Conservation (phyloP, 352 stramenopile genomes). For the Globisporangium megalacanthum region DNA sequence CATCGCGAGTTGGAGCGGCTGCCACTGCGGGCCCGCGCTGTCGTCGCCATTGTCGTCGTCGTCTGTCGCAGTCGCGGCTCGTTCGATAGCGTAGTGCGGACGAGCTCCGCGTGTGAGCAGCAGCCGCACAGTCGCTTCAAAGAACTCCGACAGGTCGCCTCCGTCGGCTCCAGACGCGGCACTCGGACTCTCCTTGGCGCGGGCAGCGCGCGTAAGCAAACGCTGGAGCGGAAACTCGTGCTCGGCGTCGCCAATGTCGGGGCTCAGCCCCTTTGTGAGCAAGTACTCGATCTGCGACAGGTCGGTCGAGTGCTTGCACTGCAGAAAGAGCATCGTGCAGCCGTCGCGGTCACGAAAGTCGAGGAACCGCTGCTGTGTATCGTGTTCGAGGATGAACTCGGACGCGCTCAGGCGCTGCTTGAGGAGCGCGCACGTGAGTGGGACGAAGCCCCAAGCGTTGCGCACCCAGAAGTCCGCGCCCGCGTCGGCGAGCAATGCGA, state of each 20-base stretch:
- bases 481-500: conserved; percentile 45
- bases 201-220: conserved; percentile 36
- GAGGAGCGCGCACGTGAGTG: conserved; percentile 59
- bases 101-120: conserved; percentile 44
- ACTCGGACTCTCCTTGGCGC: conserved; percentile 1
- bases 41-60: conserved; percentile 14
- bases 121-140: conserved; percentile 37
- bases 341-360: conserved; percentile 71
- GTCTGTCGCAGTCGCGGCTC: conserved; percentile 10
- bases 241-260: conserved; percentile 60
- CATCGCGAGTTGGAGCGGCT: conserved; percentile 66
- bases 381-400: conserved; percentile 60
- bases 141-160: conserved; percentile 25
- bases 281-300: conserved; percentile 62
- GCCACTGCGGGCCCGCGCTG: conserved; percentile 14
- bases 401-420: conserved; percentile 52
- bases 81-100: conserved; percentile 37
- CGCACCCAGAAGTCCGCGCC: conserved; percentile 61
- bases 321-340: conserved; percentile 77
- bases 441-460: conserved; percentile 74
- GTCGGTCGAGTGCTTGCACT: conserved; percentile 66
- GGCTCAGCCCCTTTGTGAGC: conserved; percentile 59
- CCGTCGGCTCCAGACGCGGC: not conserved
- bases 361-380: conserved; percentile 49
- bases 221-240: conserved; percentile 55